Evolutionary conservation across 495 filamentous ascomycete genomes (phyloP).

Genomic region (Trypethelium eluteriae): DNA sequence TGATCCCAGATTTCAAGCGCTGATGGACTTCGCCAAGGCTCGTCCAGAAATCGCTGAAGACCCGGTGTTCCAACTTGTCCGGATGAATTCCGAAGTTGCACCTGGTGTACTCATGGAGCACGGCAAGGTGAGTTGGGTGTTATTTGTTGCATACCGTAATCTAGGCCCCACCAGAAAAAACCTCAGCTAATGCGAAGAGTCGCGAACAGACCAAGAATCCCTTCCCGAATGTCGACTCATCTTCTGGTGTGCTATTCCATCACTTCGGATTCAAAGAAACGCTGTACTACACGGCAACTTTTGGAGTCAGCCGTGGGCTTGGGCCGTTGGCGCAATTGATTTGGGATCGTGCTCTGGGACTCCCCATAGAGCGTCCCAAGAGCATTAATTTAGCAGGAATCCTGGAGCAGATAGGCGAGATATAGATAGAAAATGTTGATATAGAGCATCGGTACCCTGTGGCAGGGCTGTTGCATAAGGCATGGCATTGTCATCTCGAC

Average conservation of each 20-base stretch:
- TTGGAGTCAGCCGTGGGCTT: constrained; percentile 85
- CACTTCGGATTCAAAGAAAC: constrained; percentile 96
- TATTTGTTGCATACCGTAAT: constrained; percentile 2
- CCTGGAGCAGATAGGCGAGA: constrained; percentile 44
- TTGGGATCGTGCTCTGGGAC: constrained; percentile 88
- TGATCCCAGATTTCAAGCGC: constrained; percentile 88
- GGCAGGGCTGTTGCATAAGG: not conserved
- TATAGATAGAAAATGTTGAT: not conserved
- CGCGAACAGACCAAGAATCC: constrained; percentile 79
- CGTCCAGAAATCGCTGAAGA: constrained; percentile 77
- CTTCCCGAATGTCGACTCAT: constrained; percentile 89
- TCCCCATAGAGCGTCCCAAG: constrained; percentile 98
- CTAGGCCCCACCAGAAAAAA: not conserved
- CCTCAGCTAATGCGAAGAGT: constrained; percentile 10
- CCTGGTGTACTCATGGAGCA: constrained; percentile 84
- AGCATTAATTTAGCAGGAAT: constrained; percentile 86
- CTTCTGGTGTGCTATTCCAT: constrained; percentile 88
- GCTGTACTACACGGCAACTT: constrained; percentile 94
- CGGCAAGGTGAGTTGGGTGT: constrained; percentile 56
- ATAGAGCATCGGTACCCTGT: not conserved
- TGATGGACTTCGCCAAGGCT: constrained; percentile 88
- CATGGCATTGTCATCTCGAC: too few species aligned
- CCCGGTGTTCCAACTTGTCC: constrained; percentile 88
- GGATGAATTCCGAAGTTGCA: constrained; percentile 72
- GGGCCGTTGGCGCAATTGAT: constrained; percentile 90